phyloP scores from a whole-genome alignment of 2,329 filamentous ascomycete genomes.

The Sclerotinia minor region DNA sequence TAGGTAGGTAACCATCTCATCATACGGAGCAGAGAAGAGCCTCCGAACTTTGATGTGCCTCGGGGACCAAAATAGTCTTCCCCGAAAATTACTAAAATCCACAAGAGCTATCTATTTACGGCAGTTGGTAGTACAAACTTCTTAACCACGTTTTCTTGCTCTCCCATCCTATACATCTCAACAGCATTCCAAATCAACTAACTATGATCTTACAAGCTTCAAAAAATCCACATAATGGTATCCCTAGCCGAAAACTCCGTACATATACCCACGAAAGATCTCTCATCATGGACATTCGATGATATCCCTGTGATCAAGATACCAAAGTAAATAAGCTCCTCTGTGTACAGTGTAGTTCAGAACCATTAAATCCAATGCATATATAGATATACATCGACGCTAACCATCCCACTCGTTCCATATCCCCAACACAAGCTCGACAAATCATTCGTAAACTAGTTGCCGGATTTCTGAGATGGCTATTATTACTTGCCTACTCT shows the following conservation, averaged over 20 bases:
- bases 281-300: slow-evolving; percentile 37
- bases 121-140: neutral
- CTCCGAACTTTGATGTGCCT: neutral
- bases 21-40: neutral
- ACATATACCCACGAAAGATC: slow-evolving; percentile 33
- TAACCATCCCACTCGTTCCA: slow-evolving; percentile 31
- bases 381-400: slow-evolving; percentile 38
- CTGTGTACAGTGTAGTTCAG: neutral
- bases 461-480: slow-evolving; percentile 30
- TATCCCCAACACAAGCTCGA: slow-evolving; percentile 37
- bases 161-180: neutral
- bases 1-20: too few species aligned
- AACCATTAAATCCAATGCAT: slow-evolving; percentile 12
- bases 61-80: neutral
- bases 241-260: slow-evolving; percentile 23
- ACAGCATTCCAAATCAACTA: neutral
- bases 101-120: neutral
- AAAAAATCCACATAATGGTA: slow-evolving; percentile 7
- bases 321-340: neutral
- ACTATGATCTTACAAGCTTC: neutral
- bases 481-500: too few species aligned
- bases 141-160: neutral
- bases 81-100: neutral
- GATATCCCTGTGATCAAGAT: slow-evolving; percentile 33
- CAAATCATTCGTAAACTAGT: slow-evolving; percentile 35